These are phyloP conservation scores for Trametes sanguinea DNA, from an alignment of 768 basidiomycete genomes.

Conservation along the genomic window DNA sequence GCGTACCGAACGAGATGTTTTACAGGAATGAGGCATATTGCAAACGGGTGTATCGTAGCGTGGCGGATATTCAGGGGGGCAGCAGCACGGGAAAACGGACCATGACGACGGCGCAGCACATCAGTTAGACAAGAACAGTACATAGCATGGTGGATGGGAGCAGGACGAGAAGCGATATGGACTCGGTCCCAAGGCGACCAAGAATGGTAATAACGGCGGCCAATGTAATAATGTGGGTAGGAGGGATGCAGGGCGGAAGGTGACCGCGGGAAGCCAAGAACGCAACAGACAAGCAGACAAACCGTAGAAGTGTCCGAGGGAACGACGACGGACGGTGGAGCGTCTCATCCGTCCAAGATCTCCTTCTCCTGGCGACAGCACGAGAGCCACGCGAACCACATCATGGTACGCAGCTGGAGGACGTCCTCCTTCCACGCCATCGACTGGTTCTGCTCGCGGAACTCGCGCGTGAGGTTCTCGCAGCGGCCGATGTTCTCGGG, in stretches of 20 bases:
- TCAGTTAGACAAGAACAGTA: slow-evolving; percentile 15
- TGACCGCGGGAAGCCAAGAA: background rate
- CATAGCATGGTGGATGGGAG: slow-evolving; percentile 20
- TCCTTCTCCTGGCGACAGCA: slow-evolving; percentile 52
- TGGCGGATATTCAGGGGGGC: background rate
- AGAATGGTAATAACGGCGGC: background rate
- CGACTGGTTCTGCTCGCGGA: slow-evolving; percentile 84
- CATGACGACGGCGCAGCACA: slow-evolving; percentile 15
- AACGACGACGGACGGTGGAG: background rate
- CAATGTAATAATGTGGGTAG: background rate
- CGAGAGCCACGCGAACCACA: slow-evolving; percentile 92
- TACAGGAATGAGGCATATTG: background rate
- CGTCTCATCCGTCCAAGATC: slow-evolving; percentile 17
- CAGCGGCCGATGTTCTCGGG: slow-evolving; percentile 90
- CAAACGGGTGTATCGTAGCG: background rate
- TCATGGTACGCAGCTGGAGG: slow-evolving; percentile 85
- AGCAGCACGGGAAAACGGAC: background rate
- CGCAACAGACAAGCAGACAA: too few relatives aligned
- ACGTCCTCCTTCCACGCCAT: slow-evolving; percentile 95
- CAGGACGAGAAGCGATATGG: background rate
- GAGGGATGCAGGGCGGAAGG: background rate
- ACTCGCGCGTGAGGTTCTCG: slow-evolving; percentile 83
- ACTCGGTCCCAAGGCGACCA: background rate
- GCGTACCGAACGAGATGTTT: background rate
- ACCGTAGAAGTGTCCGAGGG: background rate